Percentiles rank a stretch among this genome's conserved stretches.
Conservation (phyloP, 371 early-diverging fungal species). For the Nosema muscidifuracis region DNA sequence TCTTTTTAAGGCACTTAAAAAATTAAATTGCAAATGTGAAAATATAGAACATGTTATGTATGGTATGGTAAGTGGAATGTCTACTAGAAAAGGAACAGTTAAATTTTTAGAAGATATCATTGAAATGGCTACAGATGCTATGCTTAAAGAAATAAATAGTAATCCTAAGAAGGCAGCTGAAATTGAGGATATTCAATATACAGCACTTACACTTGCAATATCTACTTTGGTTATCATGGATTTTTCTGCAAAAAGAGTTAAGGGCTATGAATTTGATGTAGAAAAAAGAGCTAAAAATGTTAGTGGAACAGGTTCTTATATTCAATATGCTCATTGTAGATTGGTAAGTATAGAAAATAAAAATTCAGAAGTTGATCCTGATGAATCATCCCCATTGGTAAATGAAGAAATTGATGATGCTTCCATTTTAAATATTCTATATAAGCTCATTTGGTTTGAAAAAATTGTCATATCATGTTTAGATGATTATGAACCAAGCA, state of each 20-base stretch:
- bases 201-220: conserved; percentile 69
- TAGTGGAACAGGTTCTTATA: conserved; percentile 95
- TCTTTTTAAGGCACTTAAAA: conserved; percentile 80
- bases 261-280: conserved; percentile 92
- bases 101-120: conserved; percentile 95
- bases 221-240: conserved; percentile 90
- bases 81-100: conserved; percentile 89
- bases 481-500: conserved; percentile 76
- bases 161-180: conserved; percentile 76
- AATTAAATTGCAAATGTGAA: conserved; percentile 70
- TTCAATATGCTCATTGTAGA: conserved; percentile 68
- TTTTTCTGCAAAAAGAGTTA: conserved; percentile 81
- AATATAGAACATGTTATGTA: conserved; percentile 82
- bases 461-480: conserved; percentile 67
- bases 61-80: conserved; percentile 88
- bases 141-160: conserved; percentile 82
- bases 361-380: conserved; percentile 50
- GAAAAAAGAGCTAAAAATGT: conserved; percentile 73
- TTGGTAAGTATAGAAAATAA: conserved; percentile 70
- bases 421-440: conserved; percentile 70
- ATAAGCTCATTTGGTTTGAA: conserved; percentile 78
- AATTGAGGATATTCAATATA: conserved; percentile 71
- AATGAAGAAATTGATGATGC: conserved; percentile 71
- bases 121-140: conserved; percentile 74
- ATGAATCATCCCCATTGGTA: conserved; percentile 64